Base-by-base conservation (phyloP, 306 rosid genomes). In the Medicago lupulina region DNA sequence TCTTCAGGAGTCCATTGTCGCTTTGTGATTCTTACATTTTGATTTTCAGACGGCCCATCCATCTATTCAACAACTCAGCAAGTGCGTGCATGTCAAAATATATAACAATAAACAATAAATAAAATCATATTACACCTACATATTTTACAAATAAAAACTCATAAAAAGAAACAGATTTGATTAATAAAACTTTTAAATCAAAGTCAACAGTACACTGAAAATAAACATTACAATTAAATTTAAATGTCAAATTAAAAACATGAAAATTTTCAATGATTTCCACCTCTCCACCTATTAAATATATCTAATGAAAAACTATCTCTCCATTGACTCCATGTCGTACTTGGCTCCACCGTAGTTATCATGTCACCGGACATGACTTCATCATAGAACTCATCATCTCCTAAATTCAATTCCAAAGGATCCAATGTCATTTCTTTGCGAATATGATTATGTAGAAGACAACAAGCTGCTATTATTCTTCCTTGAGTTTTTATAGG, bases 61-160 rank as follows among this genome's bases (percentile, higher is more conserved):
- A 70, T 70, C 62, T 50, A 9, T 70, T 14, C 44, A 70, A 49
- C 8, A 70, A 70, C 61, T 70, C 23, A 36, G 16, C 23, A 63
- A 63, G 16, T 13, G 14, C 14, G 17, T 47, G 49, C 13, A 23
- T 23, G 34, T 7, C 9, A 7, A 46, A 21, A 23, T 15, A 23
- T 13, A 46, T 8, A 63, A 8, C 15, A 68, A 6, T 3, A 46
- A 8, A 44, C 4, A 44, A 10, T 25, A 69, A 14, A 49, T 7
- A 9, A 8, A 1, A 15, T 31, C 11, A 47, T 50, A 50, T 4
- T 31, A 31, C 10, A 5, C 15, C n/a, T 28, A 1, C 5, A 70
- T 8, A 47, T n/a, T 47, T 14, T 19, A 69, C 17, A 28, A 1
- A 31, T 6, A 44, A 23, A 21, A 63, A 36, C 17, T 1, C 43